Evolutionary conservation across 2,329 filamentous ascomycete genomes (phyloP), one percentile per base, ranked within the genome.

Genomic region (Podosphaera aphanis): DNA sequence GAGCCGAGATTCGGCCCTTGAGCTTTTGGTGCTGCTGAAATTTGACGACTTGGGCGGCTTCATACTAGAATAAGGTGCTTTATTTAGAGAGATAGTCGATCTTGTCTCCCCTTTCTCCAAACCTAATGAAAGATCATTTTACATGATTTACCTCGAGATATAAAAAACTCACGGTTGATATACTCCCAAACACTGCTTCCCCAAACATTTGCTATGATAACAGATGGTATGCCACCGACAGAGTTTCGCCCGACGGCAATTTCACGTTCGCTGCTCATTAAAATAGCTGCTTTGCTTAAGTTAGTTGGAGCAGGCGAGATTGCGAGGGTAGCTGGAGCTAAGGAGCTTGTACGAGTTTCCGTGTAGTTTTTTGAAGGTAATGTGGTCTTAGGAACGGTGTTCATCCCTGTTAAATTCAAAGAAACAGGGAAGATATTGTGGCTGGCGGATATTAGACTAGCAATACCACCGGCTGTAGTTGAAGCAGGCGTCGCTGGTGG

Each of bases 131-230:
- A 27, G 13, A 27, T n/a, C 16, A n/a, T 42, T n/a, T 27, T 27
- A 8, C 1, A 27, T 27, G 18, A 1, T 16, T 27, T 16, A 8
- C 4, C 16, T 6, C 4, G 27, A 27, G 20, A 16, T 19, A 13
- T 11, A 39, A 20, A 25, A 19, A n/a, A 38, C 44, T 39, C 13
- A 47, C 69, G 67, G 52, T 79, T 79, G 48, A 80, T 63, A 51
- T 73, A 72, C 13, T 74, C 74, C 83, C 85, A 93, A 41, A 85
- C 78, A 47, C 76, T 80, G 56, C 78, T 92, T 43, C 88, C 88
- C 88, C 88, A 95, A 47, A 92, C 72, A 59, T 95, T 95, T 27
- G 86, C 86, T 66, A 93, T 74, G 49, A 94, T 76, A 13, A 83
- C 84, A 43, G 81, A 82, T 1, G 86, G 83, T 62, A 93, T 74